Conservation (phyloP, 116 monocot genomes). For the Dioscorea cayenensis region DNA sequence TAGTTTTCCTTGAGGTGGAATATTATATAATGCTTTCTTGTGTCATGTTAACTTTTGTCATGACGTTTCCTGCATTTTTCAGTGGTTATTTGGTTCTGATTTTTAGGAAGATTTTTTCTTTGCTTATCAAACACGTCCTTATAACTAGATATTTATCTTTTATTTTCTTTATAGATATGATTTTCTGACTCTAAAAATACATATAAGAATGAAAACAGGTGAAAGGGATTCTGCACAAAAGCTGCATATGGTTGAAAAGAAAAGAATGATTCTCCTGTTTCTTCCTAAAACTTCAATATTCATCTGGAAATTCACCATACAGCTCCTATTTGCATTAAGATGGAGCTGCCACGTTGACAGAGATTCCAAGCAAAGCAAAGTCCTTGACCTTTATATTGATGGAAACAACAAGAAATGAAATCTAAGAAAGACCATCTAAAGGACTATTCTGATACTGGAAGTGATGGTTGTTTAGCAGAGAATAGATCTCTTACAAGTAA, state of each 20-base stretch:
- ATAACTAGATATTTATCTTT: not conserved
- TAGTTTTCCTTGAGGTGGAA: not conserved
- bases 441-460: conserved; percentile 9
- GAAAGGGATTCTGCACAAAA: conserved; percentile 7
- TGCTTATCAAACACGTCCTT: not conserved
- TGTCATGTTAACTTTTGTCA: not conserved
- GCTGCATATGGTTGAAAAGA: conserved; percentile 19
- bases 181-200: conserved; percentile 23
- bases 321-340: conserved; percentile 44
- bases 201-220: conserved; percentile 11
- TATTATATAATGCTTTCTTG: not conserved
- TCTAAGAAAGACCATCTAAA: conserved; percentile 9
- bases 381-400: conserved; percentile 63
- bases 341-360: conserved; percentile 33
- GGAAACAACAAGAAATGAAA: conserved; percentile 31
- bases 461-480: conserved; percentile 25
- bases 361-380: conserved; percentile 25
- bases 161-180: conserved; percentile 10
- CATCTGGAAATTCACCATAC: conserved; percentile 34
- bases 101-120: not conserved
- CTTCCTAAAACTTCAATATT: conserved; percentile 16
- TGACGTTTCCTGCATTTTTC: not conserved
- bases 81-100: not conserved
- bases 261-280: conserved; percentile 29
- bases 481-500: conserved; percentile 30